Evolutionary conservation across 2,329 filamentous ascomycete species (phyloP).

Genomic region (Penicillium sp.): DNA sequence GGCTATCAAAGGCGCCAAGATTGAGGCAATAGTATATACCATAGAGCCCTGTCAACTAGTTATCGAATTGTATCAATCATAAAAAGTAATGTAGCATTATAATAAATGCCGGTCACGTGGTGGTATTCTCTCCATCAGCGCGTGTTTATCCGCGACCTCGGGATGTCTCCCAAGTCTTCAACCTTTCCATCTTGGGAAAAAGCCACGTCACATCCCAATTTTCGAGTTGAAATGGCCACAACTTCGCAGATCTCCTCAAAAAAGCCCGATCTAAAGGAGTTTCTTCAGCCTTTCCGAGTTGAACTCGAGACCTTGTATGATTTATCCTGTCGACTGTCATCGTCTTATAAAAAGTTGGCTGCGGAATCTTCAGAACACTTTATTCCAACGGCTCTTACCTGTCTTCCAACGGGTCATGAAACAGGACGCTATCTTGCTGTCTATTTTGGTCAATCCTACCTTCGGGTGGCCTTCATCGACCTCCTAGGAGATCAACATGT

Average conservation of each 20-base stretch:
- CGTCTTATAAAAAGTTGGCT: conserved; percentile 39
- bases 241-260: not conserved
- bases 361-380: conserved; percentile 43
- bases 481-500: conserved; percentile 41
- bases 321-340: conserved; percentile 39
- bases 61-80: not conserved
- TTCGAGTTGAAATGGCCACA: not conserved
- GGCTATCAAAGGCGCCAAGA: not conserved
- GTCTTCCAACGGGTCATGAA: conserved; percentile 49
- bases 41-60: not conserved
- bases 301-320: conserved; percentile 34
- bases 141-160: not conserved
- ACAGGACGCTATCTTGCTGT: conserved; percentile 55
- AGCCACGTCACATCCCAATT: not conserved
- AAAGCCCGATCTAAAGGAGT: conserved; percentile 22
- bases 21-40: not conserved
- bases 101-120: conserved; percentile 5
- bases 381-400: conserved; percentile 44
- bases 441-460: conserved; percentile 54
- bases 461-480: conserved; percentile 55
- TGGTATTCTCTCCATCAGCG: conserved; percentile 1
- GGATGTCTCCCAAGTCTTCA: not conserved
- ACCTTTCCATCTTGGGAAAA: not conserved
- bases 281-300: conserved; percentile 34
- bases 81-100: not conserved